A percentile compares a stretch with the other conserved stretches of the same genome.
Evolutionary conservation across 345 rosid genomes (phyloP).

Genomic region (Syzygium aqueum): DNA sequence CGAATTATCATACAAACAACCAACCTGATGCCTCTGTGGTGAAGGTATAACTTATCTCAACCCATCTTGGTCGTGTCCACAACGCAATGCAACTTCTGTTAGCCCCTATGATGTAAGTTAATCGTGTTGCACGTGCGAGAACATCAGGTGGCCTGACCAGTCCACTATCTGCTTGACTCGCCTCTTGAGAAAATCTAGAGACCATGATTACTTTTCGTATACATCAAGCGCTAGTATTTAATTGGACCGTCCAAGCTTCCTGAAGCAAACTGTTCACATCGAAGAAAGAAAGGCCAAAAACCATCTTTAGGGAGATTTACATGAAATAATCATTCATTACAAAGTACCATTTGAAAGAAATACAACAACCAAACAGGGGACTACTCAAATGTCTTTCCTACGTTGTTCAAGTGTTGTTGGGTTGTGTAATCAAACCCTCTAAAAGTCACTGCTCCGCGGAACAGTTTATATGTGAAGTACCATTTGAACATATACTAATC

Average conservation of each 20-base stretch:
- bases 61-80: not conserved
- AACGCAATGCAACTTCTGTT: not conserved
- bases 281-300: not conserved
- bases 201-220: not conserved
- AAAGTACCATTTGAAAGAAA: not conserved
- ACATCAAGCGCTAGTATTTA: constrained; percentile 31
- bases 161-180: not conserved
- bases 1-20: not conserved
- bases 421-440: not conserved
- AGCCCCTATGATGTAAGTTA: not conserved
- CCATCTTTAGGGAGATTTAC: not conserved
- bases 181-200: not conserved
- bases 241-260: constrained; percentile 96
- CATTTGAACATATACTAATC: not conserved
- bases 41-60: not conserved
- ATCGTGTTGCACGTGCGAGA: not conserved
- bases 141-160: not conserved
- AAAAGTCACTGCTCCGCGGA: not conserved
- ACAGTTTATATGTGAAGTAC: not conserved
- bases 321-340: not conserved
- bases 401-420: not conserved
- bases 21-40: not conserved
- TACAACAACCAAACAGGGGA: not conserved
- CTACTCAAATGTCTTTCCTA: not conserved
- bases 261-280: constrained; percentile 67